Evolutionary conservation across 371 early-diverging fungal genomes (phyloP).

Genomic region (Mucor circinelloides): DNA sequence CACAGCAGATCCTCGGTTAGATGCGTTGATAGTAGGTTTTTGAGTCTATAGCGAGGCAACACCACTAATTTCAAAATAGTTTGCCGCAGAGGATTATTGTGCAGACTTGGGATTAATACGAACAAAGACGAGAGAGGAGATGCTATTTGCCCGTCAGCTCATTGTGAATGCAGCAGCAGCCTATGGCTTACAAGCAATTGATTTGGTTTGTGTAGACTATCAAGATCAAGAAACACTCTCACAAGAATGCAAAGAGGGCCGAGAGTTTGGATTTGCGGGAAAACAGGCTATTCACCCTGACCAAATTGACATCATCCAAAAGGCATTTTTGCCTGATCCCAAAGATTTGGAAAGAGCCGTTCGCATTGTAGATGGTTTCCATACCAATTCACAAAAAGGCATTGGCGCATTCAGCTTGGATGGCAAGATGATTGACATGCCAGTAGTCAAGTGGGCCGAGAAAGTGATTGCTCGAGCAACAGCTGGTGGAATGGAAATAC

Average conservation of each 20-base stretch:
- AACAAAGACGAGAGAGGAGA: conserved; percentile 71
- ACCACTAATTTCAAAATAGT: conserved; percentile 42
- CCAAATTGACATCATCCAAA: conserved; percentile 84
- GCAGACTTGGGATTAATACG: conserved; percentile 84
- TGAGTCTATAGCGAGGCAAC: background rate
- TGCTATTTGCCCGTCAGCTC: conserved; percentile 77
- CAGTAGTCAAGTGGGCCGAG: conserved; percentile 74
- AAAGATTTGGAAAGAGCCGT: conserved; percentile 68
- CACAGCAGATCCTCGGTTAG: conserved; percentile 68
- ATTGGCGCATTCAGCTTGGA: conserved; percentile 90
- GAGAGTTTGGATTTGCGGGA: conserved; percentile 91
- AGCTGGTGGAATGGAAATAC: conserved; percentile 56
- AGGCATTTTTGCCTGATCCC: conserved; percentile 72
- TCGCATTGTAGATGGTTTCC: conserved; percentile 68
- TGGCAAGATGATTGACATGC: conserved; percentile 84
- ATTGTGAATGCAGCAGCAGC: conserved; percentile 85
- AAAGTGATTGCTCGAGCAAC: conserved; percentile 60
- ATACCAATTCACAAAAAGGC: conserved; percentile 66
- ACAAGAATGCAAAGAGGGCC: conserved; percentile 86
- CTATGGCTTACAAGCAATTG: conserved; percentile 86
- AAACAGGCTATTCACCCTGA: conserved; percentile 95
- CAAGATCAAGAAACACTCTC: conserved; percentile 63
- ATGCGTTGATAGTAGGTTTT: conserved; percentile 70
- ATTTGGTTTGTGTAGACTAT: conserved; percentile 89
- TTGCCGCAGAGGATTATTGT: conserved; percentile 95